Base-by-base conservation (phyloP, 495 filamentous ascomycete genomes). In the Penicillium waksmanii region DNA sequence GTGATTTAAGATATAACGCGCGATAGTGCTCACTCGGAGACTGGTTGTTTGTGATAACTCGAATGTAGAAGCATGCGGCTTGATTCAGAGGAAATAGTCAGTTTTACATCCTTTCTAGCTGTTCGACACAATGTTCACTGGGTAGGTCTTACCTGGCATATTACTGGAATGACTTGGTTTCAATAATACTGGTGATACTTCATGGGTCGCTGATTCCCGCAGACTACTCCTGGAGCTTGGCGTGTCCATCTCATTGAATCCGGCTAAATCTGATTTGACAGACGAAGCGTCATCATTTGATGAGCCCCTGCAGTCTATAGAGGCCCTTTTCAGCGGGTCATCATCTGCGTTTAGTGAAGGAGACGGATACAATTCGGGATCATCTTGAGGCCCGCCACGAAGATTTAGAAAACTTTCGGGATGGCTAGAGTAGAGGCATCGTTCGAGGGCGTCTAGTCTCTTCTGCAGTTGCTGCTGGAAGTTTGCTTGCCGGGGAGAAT, bases 61-160 rank as follows among this genome's bases (percentile, higher is more conserved):
- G 12, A 15, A 52, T 40, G 6, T 35, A 58, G 21, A 58, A 51
- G 40, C 56, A 58, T 34, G 56, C 56, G 18, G 40, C 56, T 58
- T 40, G 9, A 35, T 17, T 10, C 40, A n/a, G n/a, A 19, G 10
- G 3, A 43, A 8, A 43, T 43, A 9, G 40, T 43, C n/a, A 43
- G 40, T 18, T 17, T 15, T 3, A 18, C 7, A 7, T 47, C 3
- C 1, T 27, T 27, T 25, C 25, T 5, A 27, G 27, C 4, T 27
- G 27, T 27, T 7, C 5, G 6, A 5, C 4, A 7, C 6, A 27
- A 7, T 5, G 21, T 5, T 27, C 21, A 21, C 6, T 27, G 27
- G 42, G 8, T 0, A 1, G 3, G 13, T 27, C 47, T 33, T 50
- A 50, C 47, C 21, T 50, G 47, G 21, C 27, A 7, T 27, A 7